Percentiles rank a stretch among this genome's conserved stretches.
phyloP scores from a whole-genome alignment of 441 rosid genomes.

The Euphorbia corollata region DNA sequence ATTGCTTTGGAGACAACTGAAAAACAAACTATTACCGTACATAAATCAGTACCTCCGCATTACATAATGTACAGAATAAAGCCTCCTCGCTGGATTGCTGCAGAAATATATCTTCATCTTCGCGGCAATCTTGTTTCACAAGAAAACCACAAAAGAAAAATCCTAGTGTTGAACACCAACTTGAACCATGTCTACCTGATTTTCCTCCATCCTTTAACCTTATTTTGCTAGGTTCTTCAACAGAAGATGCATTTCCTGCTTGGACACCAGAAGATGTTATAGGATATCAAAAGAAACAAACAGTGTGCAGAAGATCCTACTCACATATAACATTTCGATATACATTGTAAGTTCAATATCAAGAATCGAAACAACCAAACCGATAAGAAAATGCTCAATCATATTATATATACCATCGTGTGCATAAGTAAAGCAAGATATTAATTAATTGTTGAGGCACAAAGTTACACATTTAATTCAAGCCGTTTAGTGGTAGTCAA shows the following conservation, averaged over 20 bases:
- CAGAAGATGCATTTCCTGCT: conserved; percentile 45
- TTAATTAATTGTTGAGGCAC: background rate
- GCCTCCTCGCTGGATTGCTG: conserved; percentile 57
- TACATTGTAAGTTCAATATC: background rate
- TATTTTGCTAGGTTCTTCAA: conserved; percentile 49
- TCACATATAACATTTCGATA: background rate
- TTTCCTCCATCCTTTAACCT: conserved; percentile 36
- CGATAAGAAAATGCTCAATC: background rate
- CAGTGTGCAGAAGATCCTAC: conserved; percentile 3
- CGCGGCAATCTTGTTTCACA: conserved; percentile 62
- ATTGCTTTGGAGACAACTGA: conserved; percentile 2
- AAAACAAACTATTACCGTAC: background rate
- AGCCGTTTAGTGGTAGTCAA: background rate
- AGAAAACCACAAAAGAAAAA: conserved; percentile 60
- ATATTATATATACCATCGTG: background rate
- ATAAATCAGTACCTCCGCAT: conserved; percentile 57
- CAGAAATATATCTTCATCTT: conserved; percentile 40
- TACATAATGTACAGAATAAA: conserved; percentile 83
- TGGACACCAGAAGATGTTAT: conserved; percentile 18
- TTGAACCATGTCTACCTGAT: conserved; percentile 34
- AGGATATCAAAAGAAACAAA: conserved; percentile 10
- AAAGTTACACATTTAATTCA: too few relatives aligned
- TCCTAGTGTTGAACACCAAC: conserved; percentile 42
- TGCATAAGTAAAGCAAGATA: background rate
- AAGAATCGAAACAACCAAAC: background rate